Base-by-base conservation (phyloP, 148 eudicot genomes). In the Heliosperma pusillum region DNA sequence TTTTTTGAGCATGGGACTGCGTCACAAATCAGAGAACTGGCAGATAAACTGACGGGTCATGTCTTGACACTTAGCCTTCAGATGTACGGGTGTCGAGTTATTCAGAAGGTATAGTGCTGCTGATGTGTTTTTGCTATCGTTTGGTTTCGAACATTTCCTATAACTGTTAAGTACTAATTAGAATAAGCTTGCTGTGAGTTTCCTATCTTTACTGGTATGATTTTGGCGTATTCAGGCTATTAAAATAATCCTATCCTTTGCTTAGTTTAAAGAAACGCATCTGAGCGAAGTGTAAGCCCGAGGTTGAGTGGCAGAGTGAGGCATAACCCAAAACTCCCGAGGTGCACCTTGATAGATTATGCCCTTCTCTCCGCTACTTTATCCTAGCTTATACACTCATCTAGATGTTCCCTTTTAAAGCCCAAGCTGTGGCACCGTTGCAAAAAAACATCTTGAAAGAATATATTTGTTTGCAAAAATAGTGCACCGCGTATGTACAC, bases 71-170 rank as follows among this genome's bases (percentile, higher is more conserved):
- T 94, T 62, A 94, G 97, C 81, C 88, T 94, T 82, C 98, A 94
- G 71, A 94, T 94, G 98, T 94, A 94, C 83, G 98, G 98, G 20
- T 94, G 98, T 71, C 89, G 98, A 57, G 98, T 94, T 27, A 94
- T 94, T 72, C 97, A 94, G 77, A 94, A 94, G 97, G 98, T 94
- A 87, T 40, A 44, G 17, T 11, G 19, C 69, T 8, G n/a, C 15
- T 22, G 66, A 53, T 19, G 70, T 27, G 5, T 16, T 15, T 19
- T 70, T 12, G 42, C 7, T 53, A n/a, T n/a, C n/a, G n/a, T 40
- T 2, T 12, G 53, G 16, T 69, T n/a, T n/a, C n/a, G n/a, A 12
- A 20, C 30, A 47, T 12, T 44, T 25, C 45, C 4, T 4, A 40
- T 20, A 20, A 27, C 40, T 0, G 17, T 63, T 63, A 12, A 24